phyloP scores from a whole-genome alignment of 2,329 filamentous ascomycete species.

The Cercospora sp. region DNA sequence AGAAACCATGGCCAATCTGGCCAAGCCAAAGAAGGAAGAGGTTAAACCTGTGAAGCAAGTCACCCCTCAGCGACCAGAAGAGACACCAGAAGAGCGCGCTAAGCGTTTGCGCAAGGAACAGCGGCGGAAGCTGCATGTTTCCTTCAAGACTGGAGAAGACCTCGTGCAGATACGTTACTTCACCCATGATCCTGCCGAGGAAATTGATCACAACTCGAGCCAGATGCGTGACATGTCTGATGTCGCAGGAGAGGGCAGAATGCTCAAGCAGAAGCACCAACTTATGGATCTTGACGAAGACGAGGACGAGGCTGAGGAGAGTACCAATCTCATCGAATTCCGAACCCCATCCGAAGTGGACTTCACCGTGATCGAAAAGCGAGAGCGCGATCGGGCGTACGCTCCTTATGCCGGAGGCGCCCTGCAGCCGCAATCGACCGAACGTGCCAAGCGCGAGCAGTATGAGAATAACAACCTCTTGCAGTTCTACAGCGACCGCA shows the following conservation, averaged over 20 bases:
- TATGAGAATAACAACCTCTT: constrained; percentile 51
- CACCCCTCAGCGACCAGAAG: constrained; percentile 44
- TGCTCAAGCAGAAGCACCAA: constrained; percentile 60
- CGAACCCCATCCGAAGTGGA: constrained; percentile 42
- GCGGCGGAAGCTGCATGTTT: constrained; percentile 67
- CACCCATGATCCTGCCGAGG: constrained; percentile 70
- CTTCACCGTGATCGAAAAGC: constrained; percentile 44
- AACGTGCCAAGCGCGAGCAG: constrained; percentile 46
- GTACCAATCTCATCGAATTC: constrained; percentile 53
- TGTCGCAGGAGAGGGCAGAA: constrained; percentile 63
- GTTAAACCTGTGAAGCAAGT: constrained; percentile 53
- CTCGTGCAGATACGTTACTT: constrained; percentile 69
- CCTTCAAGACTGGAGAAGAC: constrained; percentile 66
- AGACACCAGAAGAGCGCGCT: constrained; percentile 67
- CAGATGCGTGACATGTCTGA: constrained; percentile 72
- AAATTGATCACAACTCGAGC: constrained; percentile 65
- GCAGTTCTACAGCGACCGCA: constrained; percentile 47
- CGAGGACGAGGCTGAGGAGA: constrained; percentile 56
- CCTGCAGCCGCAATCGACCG: constrained; percentile 42
- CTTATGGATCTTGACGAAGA: constrained; percentile 65
- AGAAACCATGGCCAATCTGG: constrained; percentile 43
- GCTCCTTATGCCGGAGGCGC: constrained; percentile 48
- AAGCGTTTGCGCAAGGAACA: constrained; percentile 72
- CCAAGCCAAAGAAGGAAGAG: constrained; percentile 58
- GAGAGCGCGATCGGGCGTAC: constrained; percentile 48